Conservation (phyloP, 1,284 basidiomycete species). For the Boletellus deceptivus region DNA sequence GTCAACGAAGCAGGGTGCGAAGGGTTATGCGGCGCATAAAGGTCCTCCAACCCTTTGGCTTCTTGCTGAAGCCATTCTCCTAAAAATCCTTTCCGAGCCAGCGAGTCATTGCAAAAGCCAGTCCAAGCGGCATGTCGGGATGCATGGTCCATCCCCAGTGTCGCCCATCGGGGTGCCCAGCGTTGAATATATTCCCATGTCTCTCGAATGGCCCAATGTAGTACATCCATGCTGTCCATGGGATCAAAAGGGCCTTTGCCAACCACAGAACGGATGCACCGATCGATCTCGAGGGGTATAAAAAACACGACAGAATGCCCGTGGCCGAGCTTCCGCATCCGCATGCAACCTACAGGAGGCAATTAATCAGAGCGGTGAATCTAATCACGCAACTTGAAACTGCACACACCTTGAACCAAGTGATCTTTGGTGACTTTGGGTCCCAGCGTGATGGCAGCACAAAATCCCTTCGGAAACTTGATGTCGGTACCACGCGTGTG, state of each 20-base stretch:
- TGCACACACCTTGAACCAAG: constrained; percentile 46
- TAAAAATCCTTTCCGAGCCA: constrained; percentile 18
- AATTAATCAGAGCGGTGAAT: background rate
- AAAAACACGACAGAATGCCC: constrained; percentile 52
- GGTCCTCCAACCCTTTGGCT: constrained; percentile 37
- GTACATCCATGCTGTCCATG: constrained; percentile 35
- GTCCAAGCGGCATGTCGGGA: constrained; percentile 36
- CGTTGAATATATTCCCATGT: constrained; percentile 44
- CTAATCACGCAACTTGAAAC: background rate
- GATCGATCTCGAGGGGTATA: constrained; percentile 47
- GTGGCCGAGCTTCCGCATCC: constrained; percentile 49
- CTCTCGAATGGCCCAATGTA: constrained; percentile 47
- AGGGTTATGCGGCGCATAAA: constrained; percentile 30
- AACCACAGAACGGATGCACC: constrained; percentile 35
- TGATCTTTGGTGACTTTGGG: constrained; percentile 55
- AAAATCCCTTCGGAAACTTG: constrained; percentile 42
- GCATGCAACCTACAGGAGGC: constrained; percentile 43
- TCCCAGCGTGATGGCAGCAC: constrained; percentile 54
- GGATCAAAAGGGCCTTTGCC: background rate
- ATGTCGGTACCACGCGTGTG: constrained; percentile 41
- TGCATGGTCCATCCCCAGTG: constrained; percentile 46
- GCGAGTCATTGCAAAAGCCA: constrained; percentile 10
- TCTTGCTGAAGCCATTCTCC: constrained; percentile 41
- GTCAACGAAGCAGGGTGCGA: background rate
- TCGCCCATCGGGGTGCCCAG: constrained; percentile 44